Conservation (phyloP, 139 green algal species). For the Picochlorum sp. region DNA sequence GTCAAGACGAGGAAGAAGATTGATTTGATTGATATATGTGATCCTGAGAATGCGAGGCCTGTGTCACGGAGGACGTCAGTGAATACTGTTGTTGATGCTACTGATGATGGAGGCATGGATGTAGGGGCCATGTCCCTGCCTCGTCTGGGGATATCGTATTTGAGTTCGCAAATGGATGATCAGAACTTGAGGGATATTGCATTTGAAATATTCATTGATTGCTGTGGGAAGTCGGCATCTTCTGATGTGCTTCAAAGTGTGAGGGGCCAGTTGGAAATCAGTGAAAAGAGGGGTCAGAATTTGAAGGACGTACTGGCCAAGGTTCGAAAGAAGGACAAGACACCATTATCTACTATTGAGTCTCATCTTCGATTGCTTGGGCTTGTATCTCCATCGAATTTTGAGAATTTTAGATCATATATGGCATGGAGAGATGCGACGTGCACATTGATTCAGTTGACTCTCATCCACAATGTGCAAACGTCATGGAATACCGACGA, state of each 20-base stretch:
- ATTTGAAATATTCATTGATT: constrained; percentile 32
- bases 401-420: constrained; percentile 43
- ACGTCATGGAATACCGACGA: constrained; percentile 24
- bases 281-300: constrained; percentile 24
- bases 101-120: neutral
- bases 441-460: constrained; percentile 23
- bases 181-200: constrained; percentile 36
- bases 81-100: neutral
- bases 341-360: constrained; percentile 30
- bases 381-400: constrained; percentile 31
- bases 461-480: constrained; percentile 29
- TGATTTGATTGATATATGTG: constrained; percentile 18
- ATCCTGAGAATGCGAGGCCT: constrained; percentile 6
- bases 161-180: constrained; percentile 30
- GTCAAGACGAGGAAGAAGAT: constrained; percentile 9
- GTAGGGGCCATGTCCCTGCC: neutral
- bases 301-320: constrained; percentile 12
- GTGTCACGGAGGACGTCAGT: neutral
- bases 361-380: constrained; percentile 37
- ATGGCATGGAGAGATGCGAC: constrained; percentile 41
- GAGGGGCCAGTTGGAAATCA: constrained; percentile 33
- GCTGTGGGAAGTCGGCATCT: constrained; percentile 6
- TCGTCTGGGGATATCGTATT: constrained; percentile 10
- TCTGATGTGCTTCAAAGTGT: constrained; percentile 24
- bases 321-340: constrained; percentile 6